Evolutionary conservation across 2,329 filamentous ascomycete species (phyloP).

Genomic region (Colletotrichum godetiae): DNA sequence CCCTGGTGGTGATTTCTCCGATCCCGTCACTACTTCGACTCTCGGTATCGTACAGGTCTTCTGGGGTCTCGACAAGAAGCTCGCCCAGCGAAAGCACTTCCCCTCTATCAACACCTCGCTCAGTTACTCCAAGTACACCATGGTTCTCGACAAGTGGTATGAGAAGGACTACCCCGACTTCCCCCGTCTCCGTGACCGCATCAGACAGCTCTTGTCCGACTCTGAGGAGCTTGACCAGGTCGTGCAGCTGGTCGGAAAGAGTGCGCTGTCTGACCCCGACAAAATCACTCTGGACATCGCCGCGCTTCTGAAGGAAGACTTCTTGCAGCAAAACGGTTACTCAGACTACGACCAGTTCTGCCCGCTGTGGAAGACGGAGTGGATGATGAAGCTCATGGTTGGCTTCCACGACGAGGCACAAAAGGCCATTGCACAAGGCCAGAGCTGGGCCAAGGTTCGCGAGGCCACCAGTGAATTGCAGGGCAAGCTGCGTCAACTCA

Average conservation of each 20-base stretch:
- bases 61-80: conserved; percentile 99
- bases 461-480: conserved; percentile 92
- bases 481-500: conserved; percentile 86
- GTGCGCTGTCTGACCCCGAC: conserved; percentile 92
- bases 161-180: conserved; percentile 95
- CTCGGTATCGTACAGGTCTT: conserved; percentile 99
- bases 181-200: conserved; percentile 89
- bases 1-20: conserved; percentile 98
- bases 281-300: conserved; percentile 98
- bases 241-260: conserved; percentile 98
- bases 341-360: conserved; percentile 99
- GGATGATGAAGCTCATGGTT: conserved; percentile 99
- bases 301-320: conserved; percentile 95
- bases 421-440: conserved; percentile 91
- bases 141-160: conserved; percentile 90
- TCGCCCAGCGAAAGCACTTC: conserved; percentile 99
- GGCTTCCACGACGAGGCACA: conserved; percentile 97
- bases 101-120: conserved; percentile 95
- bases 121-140: conserved; percentile 98
- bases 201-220: conserved; percentile 92
- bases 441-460: conserved; percentile 91
- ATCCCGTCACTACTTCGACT: conserved; percentile 94
- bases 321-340: conserved; percentile 99
- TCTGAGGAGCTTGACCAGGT: conserved; percentile 99
- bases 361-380: conserved; percentile 99